These are phyloP conservation scores for Piromyces finnis DNA, from an alignment of 192 early-diverging fungal genomes.

Conservation along the genomic window DNA sequence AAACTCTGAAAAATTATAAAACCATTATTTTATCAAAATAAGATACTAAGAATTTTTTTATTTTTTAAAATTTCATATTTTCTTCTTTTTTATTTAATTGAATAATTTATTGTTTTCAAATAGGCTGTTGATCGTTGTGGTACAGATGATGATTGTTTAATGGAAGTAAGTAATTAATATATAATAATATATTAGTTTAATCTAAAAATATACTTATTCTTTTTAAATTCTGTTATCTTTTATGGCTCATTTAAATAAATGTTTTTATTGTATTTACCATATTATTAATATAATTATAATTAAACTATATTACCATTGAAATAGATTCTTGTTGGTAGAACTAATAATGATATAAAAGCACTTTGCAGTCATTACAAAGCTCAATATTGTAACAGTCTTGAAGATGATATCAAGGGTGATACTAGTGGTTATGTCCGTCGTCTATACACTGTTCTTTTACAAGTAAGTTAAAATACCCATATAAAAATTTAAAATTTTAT, in stretches of 20 bases:
- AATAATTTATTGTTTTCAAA: neutral
- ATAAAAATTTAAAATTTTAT: too few relatives aligned
- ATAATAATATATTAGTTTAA: too few relatives aligned
- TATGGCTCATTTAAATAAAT: too few relatives aligned
- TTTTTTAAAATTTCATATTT: too few relatives aligned
- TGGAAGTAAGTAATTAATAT: neutral
- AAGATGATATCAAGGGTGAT: constrained; percentile 7
- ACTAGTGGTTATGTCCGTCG: constrained; percentile 7
- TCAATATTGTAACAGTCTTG: constrained; percentile 7
- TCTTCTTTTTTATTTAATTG: too few relatives aligned
- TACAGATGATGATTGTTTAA: constrained; percentile 20
- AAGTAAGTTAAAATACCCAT: too few relatives aligned
- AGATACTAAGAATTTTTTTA: too few relatives aligned
- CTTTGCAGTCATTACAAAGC: constrained; percentile 11
- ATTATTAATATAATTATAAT: too few relatives aligned
- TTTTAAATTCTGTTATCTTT: too few relatives aligned
- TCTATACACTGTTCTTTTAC: constrained; percentile 8
- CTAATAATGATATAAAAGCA: constrained; percentile 16
- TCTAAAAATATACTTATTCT: too few relatives aligned
- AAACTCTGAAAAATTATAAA: neutral
- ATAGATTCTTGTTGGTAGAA: constrained; percentile 23
- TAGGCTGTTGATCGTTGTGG: constrained; percentile 5
- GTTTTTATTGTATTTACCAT: too few relatives aligned
- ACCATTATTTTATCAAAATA: neutral
- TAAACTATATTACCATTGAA: too few relatives aligned